A percentile compares a stretch with the other conserved stretches of the same genome.
Evolutionary conservation across 1,139 yeast species (phyloP).

Genomic region (Pichia sp.): DNA sequence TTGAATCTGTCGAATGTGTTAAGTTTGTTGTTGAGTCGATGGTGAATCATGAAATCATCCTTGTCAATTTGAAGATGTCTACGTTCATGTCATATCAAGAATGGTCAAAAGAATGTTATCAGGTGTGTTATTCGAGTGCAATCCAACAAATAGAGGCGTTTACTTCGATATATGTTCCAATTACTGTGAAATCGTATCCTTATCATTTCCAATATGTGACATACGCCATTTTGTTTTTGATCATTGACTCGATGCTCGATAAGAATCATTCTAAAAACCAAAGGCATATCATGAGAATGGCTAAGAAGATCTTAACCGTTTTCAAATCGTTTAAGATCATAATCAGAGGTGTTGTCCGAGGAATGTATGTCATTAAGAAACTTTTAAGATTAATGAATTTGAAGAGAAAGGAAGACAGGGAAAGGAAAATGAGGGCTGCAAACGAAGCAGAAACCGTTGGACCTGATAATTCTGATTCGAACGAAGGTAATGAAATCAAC

Average conservation of each 20-base stretch:
- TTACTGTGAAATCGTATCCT: conserved; percentile 23
- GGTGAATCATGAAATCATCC: conserved; percentile 26
- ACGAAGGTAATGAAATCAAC: no score
- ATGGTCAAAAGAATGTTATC: conserved; percentile 24
- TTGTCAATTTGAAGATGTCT: conserved; percentile 30
- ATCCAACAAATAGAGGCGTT: conserved; percentile 19
- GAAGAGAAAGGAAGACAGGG: background rate
- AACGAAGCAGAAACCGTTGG: no score
- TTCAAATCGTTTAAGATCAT: conserved; percentile 24
- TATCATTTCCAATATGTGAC: conserved; percentile 24
- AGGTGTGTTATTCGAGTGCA: conserved; percentile 25
- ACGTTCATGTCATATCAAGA: conserved; percentile 24
- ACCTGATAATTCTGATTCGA: no score
- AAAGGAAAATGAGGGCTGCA: no score
- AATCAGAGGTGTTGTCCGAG: conserved; percentile 30
- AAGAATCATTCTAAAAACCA: conserved; percentile 18
- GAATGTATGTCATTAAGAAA: conserved; percentile 27
- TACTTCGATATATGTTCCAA: conserved; percentile 18
- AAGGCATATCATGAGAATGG: conserved; percentile 17
- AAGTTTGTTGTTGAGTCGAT: conserved; percentile 19
- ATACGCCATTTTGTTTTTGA: conserved; percentile 27
- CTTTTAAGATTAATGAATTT: conserved; percentile 19
- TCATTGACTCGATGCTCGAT: conserved; percentile 29
- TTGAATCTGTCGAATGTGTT: conserved; percentile 16
- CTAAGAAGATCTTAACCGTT: conserved; percentile 20